Conservation (phyloP, 164 flowering plant genomes). For the Cinnamomum chago region DNA sequence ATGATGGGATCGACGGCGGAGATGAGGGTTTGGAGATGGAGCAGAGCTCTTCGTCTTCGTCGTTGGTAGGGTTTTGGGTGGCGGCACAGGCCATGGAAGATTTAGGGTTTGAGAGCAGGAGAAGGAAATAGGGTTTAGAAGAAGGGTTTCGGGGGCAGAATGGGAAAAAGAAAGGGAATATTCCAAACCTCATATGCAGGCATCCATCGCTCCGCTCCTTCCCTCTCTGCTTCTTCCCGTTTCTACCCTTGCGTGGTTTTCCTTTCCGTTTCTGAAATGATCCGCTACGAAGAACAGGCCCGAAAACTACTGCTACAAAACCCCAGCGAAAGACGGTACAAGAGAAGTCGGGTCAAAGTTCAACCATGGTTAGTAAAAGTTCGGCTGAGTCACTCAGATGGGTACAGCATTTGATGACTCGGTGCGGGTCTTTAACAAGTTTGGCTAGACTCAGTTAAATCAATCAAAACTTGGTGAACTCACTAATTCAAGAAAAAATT, state of each 20-base stretch:
- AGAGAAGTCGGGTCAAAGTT: too few relatives aligned
- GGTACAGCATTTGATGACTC: too few relatives aligned
- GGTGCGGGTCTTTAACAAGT: too few relatives aligned
- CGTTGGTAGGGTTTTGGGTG: constrained; percentile 14
- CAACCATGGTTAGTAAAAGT: too few relatives aligned
- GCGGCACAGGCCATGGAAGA: constrained; percentile 28
- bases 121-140: not conserved
- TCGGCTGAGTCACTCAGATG: too few relatives aligned
- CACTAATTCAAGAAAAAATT: too few relatives aligned
- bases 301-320: too few relatives aligned
- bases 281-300: too few relatives aligned
- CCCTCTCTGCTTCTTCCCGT: not conserved
- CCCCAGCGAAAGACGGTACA: too few relatives aligned
- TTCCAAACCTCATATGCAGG: not conserved
- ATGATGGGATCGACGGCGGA: not conserved
- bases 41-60: constrained; percentile 36
- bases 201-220: not conserved
- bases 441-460: too few relatives aligned
- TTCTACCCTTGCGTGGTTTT: not conserved
- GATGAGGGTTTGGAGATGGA: constrained; percentile 14
- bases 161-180: not conserved
- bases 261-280: not conserved
- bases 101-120: constrained; percentile 3
- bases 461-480: too few relatives aligned
- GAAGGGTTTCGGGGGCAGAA: constrained; percentile 2